Percentiles rank a stretch among this genome's conserved stretches.
phyloP scores from a whole-genome alignment of 306 rosid species.

The Parietaria judaica region DNA sequence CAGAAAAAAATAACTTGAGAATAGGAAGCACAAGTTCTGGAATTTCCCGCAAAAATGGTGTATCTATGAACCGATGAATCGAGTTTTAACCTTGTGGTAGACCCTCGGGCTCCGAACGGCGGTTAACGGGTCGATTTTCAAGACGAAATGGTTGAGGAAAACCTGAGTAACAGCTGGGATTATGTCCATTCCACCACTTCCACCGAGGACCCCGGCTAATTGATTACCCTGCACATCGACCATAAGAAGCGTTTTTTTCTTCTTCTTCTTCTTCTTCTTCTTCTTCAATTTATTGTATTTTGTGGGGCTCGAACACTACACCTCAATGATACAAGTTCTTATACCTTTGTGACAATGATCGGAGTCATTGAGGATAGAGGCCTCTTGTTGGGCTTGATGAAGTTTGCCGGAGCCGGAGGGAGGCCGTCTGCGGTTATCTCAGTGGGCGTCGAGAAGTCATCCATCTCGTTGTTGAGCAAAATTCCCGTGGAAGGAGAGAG shows the following conservation, averaged over 20 bases:
- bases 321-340: neutral
- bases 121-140: constrained; percentile 64
- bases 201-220: constrained; percentile 72
- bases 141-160: constrained; percentile 52
- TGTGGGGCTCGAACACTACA: neutral
- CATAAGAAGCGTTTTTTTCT: constrained; percentile 9
- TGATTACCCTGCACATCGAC: constrained; percentile 45
- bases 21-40: neutral
- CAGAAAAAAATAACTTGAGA: constrained; percentile 21
- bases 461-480: constrained; percentile 80
- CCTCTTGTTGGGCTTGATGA: constrained; percentile 65
- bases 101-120: constrained; percentile 73
- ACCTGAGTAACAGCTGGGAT: constrained; percentile 66
- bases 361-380: constrained; percentile 94
- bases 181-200: constrained; percentile 80
- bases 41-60: no score
- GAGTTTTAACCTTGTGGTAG: constrained; percentile 45
- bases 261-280: neutral
- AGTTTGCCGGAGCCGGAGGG: constrained; percentile 89
- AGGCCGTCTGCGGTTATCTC: constrained; percentile 44
- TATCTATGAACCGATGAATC: constrained; percentile 2
- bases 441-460: constrained; percentile 73
- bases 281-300: neutral
- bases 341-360: constrained; percentile 64
- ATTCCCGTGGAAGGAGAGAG: constrained; percentile 84